Evolutionary conservation across 1,284 basidiomycete species (phyloP).

Genomic region (Cryptococcus floricola): DNA sequence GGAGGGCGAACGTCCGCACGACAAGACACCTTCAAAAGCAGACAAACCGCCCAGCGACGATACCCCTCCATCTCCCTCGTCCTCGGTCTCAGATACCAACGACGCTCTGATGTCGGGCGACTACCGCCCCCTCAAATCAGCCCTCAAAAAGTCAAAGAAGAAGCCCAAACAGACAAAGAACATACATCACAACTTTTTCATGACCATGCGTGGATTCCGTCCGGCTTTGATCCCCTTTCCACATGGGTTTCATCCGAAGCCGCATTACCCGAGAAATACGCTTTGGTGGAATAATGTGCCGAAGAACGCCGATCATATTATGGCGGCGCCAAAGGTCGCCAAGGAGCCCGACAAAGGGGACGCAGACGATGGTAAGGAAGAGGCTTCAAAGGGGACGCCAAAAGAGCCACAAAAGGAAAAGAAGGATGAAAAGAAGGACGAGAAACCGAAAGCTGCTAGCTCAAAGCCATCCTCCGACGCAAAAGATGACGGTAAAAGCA

Average conservation of each 20-base stretch:
- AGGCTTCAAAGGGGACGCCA: neutral
- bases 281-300: conserved; percentile 40
- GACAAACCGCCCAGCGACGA: neutral
- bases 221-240: conserved; percentile 36
- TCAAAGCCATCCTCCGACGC: neutral
- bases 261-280: conserved; percentile 24
- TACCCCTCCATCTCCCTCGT: neutral
- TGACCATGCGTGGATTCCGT: conserved; percentile 34
- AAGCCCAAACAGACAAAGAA: conserved; percentile 32
- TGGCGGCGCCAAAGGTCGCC: conserved; percentile 24
- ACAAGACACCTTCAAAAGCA: neutral
- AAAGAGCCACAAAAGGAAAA: conserved; percentile 2
- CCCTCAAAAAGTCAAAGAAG: conserved; percentile 34
- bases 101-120: conserved; percentile 39
- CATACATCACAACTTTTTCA: conserved; percentile 36
- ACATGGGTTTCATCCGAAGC: conserved; percentile 37
- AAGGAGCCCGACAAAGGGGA: conserved; percentile 14
- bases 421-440: neutral
- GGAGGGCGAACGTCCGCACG: conserved; percentile 15
- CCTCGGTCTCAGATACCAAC: neutral
- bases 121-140: conserved; percentile 30
- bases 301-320: conserved; percentile 30
- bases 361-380: conserved; percentile 2
- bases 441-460: neutral
- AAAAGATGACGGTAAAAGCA: conserved; percentile 2